Evolutionary conservation across 1,284 basidiomycete species (phyloP), one percentile per base, ranked within the genome.

Genomic region (Ganoderma sinense): DNA sequence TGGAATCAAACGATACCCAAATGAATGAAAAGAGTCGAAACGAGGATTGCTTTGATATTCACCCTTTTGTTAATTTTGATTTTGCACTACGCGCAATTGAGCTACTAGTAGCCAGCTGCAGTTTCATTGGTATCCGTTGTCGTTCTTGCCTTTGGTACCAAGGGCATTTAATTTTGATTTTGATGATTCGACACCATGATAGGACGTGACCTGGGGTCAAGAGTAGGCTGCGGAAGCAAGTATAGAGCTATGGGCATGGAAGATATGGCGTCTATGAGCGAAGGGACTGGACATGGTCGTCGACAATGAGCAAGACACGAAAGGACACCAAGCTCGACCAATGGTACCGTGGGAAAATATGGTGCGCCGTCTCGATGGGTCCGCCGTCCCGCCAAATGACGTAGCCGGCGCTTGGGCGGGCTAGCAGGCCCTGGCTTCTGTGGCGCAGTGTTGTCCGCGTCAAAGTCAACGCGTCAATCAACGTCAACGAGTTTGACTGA

Each of bases 391-490:
- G n/a, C n/a, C n/a, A n/a, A n/a, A n/a, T n/a, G n/a, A n/a, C n/a
- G n/a, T n/a, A n/a, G n/a, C n/a, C n/a, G n/a, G n/a, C n/a, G n/a
- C n/a, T n/a, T n/a, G n/a, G n/a, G n/a, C n/a, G n/a, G n/a, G n/a
- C n/a, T n/a, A n/a, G n/a, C n/a, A n/a, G n/a, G n/a, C n/a, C n/a
- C n/a, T n/a, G n/a, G n/a, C n/a, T n/a, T n/a, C n/a, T n/a, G n/a
- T n/a, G n/a, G n/a, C n/a, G 20, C 58, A 59, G 58, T 59, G 58
- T 36, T 59, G 58, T 39, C 29, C 20, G 33, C 20, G 33, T 59
- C 58, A 59, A 59, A 6, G 58, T 59, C 58, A 59, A 39, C 29
- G 58, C 20, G 31, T 39, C 33, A 36, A 36, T 18, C 31, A 33
- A 23, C 11, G 58, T 59, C 58, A 59, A 59, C 7, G 58, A 33